Evolutionary conservation across 2,329 filamentous ascomycete genomes (phyloP), one percentile per base, ranked within the genome.

Genomic region (Nemania abortiva): DNA sequence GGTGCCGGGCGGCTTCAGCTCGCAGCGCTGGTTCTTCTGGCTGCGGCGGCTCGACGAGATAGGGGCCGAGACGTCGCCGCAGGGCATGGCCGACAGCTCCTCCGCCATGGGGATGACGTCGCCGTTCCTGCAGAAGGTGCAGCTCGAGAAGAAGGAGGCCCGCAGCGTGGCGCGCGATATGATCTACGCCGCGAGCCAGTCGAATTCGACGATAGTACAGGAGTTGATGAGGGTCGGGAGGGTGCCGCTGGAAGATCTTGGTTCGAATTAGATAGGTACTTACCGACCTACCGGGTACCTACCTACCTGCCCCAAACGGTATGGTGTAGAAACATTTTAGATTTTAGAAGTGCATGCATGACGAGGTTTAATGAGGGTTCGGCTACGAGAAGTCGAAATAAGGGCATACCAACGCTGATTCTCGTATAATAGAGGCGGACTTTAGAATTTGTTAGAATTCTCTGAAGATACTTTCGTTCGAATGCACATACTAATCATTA

Each of bases 1-100:
- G 10, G 68, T 68, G 0, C 39, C 62, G 1, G 66, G 67, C 5
- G 72, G 72, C 13, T 74, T 74, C 63, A 73, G 69, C 29, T 65
- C 71, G 22, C 64, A 67, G 29, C 65, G 72, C 24, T 74, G 72
- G 72, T 66, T 74, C 29, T 74, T 73, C 71, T 74, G 72, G 72
- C 56, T 73, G 39, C 63, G 53, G n/a, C 63, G 72, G 20, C 69
- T 74, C 15, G 72, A 73, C 27, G 72, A 71, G 39, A 70, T 74
- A 50, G 72, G 71, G 52, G 71, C 67, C 6, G 72, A 72, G 42
- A 18, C 67, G 52, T 65, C 70, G 0, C 57, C 70, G 2, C 67
- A 54, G 54, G 62, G 59, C 7, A 5, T 58, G 27, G 52, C 49
- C 22, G 61, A 50, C 58, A 65, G 60, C 52, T 70, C 65, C 11